Evolutionary conservation across 2,329 filamentous ascomycete genomes (phyloP), one percentile per base, ranked within the genome.

Genomic region (Fusarium azukiicola): DNA sequence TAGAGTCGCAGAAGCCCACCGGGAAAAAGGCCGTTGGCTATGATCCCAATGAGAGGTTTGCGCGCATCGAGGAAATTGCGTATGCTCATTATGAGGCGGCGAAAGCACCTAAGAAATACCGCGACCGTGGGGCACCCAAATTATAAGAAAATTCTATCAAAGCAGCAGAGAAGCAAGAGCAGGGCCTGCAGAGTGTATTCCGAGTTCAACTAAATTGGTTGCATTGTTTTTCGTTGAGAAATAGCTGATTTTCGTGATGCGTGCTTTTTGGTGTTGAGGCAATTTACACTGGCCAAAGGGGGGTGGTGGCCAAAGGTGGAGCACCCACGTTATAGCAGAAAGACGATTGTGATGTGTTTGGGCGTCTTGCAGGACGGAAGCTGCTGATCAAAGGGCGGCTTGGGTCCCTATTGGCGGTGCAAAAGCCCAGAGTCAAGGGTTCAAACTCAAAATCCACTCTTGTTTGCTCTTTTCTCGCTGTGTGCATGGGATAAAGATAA

Each of bases 371-470:
- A 58, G 54, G n/a, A n/a, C n/a, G 36, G 32, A n/a, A 58, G 23
- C 54, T n/a, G 54, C 54, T 40, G 36, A 58, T 58, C 4, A 23
- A 58, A 6, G 14, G 4, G 19, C 36, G 54, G 54, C 54, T 23
- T 58, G 36, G 32, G 9, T 58, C 40, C 54, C 36, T 40, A 58
- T 58, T 58, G 54, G 54, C 32, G 21, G 32, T 11, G 13, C 7
- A 6, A 16, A 7, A 58, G 13, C 19, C 5, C 54, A 40, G 13
- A 38, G 21, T 23, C 36, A 58, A 58, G 54, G 32, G 36, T 40
- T n/a, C 36, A 40, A 58, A 58, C 36, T 40, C 54, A 58, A 58
- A n/a, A 38, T 58, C 54, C 54, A 58, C 54, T n/a, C 21, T 58
- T 58, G 54, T 58, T 58, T 58, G 21, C 54, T 17, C 36, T 58